Evolutionary conservation across 768 basidiomycete species (phyloP).

Genomic region (Hebeloma cylindrosporum): DNA sequence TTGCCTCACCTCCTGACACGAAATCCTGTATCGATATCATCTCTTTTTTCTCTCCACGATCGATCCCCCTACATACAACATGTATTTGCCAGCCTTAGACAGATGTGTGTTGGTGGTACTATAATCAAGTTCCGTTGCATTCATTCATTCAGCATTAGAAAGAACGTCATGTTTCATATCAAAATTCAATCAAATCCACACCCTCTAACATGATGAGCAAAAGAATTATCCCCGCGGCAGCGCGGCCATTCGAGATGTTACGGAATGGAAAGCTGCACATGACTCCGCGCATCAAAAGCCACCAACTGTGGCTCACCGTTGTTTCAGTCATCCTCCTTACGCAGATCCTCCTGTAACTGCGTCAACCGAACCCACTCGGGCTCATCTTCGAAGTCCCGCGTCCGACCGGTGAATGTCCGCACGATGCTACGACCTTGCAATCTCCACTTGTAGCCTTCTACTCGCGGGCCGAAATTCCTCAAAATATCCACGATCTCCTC

Average conservation of each 20-base stretch:
- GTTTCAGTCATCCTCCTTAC: constrained; percentile 32
- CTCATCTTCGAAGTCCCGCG: constrained; percentile 87
- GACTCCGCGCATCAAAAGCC: neutral
- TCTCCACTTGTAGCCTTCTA: constrained; percentile 67
- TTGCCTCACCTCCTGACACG: constrained; percentile 3
- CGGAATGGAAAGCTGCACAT: too few species aligned
- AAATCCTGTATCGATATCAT: constrained; percentile 17
- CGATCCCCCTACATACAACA: neutral
- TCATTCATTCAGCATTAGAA: too few species aligned
- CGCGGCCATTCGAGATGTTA: neutral
- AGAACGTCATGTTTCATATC: too few species aligned
- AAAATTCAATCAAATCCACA: too few species aligned
- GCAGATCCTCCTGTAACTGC: constrained; percentile 65
- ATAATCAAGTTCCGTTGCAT: too few species aligned
- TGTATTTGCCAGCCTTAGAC: too few species aligned
- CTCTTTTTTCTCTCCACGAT: constrained; percentile 3
- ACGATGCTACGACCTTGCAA: constrained; percentile 85
- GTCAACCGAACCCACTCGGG: constrained; percentile 75
- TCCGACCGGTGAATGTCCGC: constrained; percentile 85
- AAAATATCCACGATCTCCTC: constrained; percentile 83
- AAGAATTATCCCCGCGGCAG: too few species aligned
- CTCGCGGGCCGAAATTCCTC: constrained; percentile 77
- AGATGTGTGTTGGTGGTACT: too few species aligned
- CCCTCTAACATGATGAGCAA: too few species aligned
- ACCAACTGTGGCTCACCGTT: constrained; percentile 2